Evolutionary conservation across 805 yeast species (phyloP).

Genomic region (Lachancea nothofagi): DNA sequence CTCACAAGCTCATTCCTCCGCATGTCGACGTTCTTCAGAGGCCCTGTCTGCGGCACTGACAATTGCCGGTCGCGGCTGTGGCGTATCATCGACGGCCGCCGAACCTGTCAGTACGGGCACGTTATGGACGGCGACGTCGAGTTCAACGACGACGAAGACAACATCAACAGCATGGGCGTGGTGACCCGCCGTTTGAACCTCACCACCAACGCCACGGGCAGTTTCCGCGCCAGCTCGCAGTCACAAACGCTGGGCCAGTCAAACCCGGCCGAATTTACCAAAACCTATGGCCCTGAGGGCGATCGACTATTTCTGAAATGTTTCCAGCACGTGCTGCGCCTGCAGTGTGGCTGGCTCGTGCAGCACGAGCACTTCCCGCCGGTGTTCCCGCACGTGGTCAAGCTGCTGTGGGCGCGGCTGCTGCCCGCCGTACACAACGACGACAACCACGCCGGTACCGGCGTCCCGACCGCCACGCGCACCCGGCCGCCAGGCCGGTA

Average conservation of each 20-base stretch:
- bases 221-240: conserved; percentile 34
- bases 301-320: conserved; percentile 39
- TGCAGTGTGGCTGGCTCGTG: conserved; percentile 42
- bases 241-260: conserved; percentile 16
- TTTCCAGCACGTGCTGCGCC: conserved; percentile 46
- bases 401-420: conserved; percentile 35
- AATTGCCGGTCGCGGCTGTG: conserved; percentile 81
- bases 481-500: too few relatives aligned
- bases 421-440: conserved; percentile 13
- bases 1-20: too few relatives aligned
- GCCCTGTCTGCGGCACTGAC: conserved; percentile 83
- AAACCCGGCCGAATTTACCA: conserved; percentile 18
- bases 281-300: conserved; percentile 46
- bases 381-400: conserved; percentile 32
- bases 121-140: conserved; percentile 76
- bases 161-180: conserved; percentile 35
- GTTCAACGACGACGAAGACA: conserved; percentile 78
- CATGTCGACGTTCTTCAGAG: conserved; percentile 50
- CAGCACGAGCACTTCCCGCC: conserved; percentile 29
- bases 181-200: conserved; percentile 52
- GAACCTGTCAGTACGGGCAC: conserved; percentile 88
- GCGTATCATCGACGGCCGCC: conserved; percentile 66
- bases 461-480: conserved; percentile 7
- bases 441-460: background rate
- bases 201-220: conserved; percentile 39